Evolutionary conservation across 192 early-diverging fungal species (phyloP).

Genomic region (Mortierella claussenii): DNA sequence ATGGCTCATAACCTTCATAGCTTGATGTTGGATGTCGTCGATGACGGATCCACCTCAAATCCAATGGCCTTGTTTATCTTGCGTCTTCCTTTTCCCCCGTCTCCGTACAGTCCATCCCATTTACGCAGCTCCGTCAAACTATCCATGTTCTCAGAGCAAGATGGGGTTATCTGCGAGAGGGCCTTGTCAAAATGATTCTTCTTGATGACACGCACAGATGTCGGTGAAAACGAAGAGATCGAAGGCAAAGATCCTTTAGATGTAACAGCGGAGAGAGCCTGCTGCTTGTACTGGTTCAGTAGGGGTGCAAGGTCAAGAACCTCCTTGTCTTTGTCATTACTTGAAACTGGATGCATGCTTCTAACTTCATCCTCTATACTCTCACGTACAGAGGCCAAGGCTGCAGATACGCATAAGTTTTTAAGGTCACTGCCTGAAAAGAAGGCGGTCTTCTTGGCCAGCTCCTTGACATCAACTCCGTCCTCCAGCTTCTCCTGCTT

Average conservation of each 20-base stretch:
- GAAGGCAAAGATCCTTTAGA: constrained; percentile 16
- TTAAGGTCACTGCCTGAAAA: constrained; percentile 97
- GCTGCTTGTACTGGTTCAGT: constrained; percentile 22
- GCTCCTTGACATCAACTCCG: constrained; percentile 64
- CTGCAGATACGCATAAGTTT: constrained; percentile 93
- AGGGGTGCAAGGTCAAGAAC: constrained; percentile 38
- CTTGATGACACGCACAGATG: constrained; percentile 53
- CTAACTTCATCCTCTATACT: constrained; percentile 59
- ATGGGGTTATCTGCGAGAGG: constrained; percentile 84
- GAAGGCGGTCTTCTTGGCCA: constrained; percentile 78
- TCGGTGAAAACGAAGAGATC: background rate
- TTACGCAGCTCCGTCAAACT: constrained; percentile 89
- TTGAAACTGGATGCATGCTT: background rate
- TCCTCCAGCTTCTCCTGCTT: constrained; percentile 77
- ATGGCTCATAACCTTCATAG: too few species aligned
- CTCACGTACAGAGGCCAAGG: constrained; percentile 72
- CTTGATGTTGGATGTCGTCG: background rate
- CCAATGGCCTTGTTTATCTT: constrained; percentile 62
- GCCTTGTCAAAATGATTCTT: constrained; percentile 87
- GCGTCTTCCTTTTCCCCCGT: constrained; percentile 68
- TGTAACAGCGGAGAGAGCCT: constrained; percentile 17
- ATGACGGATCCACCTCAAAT: constrained; percentile 48
- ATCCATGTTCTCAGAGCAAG: constrained; percentile 90
- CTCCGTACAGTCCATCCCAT: constrained; percentile 91
- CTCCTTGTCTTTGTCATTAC: background rate